Base-by-base conservation (phyloP, 108 stramenopile species). In the Ochromonas danica region DNA sequence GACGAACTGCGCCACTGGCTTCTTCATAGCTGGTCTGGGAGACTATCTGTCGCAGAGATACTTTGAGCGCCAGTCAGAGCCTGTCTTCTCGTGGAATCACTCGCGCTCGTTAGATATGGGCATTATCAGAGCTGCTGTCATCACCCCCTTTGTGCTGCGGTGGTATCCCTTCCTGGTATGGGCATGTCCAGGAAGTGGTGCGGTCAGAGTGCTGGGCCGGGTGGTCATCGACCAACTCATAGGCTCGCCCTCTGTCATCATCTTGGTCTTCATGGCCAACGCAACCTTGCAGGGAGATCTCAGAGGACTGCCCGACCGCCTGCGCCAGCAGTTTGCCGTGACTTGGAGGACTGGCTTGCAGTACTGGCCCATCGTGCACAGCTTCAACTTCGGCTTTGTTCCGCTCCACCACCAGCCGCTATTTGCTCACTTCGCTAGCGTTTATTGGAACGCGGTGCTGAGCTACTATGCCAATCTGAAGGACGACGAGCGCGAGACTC, bases 401-500 rank as follows among this genome's bases (percentile, higher is more conserved):
- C 63, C 63, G 27, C 63, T 67, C 14, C 3, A 67, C 3, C 63
- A 67, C 31, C 63, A 33, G 17, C 63, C 63, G 25, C 31, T 67
- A 28, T 67, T 67, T 25, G 63, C 63, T 67, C 63, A 67, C 31
- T 67, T 67, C 63, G 63, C 63, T 10, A 67, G 63, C 25, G 17
- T 67, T 6, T 67, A 67, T 67, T 67, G 63, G 63, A 67, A 67
- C 31, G 63, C 63, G 10, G 31, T 67, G 31, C 25, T 67, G 31
- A 67, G 63, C 35, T 67, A 67, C 25, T 67, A 67, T 36, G 3
- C 63, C 10, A 67, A 67, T 25, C 3, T 35, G 10, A 28, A 28
- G 17, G 51, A 17, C 51, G 51, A 17, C 51, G 22, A 57, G 51
- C 51, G 17, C 51, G 51, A 57, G 51, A n/a, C n/a, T n/a, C n/a